These are phyloP conservation scores for Panus rudis DNA, from an alignment of 768 basidiomycete genomes.

Conservation along the genomic window DNA sequence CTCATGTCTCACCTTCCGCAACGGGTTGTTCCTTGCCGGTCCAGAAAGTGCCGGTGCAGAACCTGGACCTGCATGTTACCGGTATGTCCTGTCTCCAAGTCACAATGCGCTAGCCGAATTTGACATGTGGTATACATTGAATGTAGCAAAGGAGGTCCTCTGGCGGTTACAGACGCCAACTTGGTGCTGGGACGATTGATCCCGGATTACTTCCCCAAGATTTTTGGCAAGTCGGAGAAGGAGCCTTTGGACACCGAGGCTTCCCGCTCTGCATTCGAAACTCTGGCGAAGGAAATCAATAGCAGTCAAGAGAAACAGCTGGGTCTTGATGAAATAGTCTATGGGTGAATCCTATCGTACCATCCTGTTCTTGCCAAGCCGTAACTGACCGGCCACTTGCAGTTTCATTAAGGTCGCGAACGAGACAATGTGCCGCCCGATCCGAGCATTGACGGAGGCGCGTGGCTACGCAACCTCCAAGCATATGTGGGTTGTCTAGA, in stretches of 20 bases:
- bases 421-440: slow-evolving; percentile 93
- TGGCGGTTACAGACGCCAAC: slow-evolving; percentile 93
- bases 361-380: neutral
- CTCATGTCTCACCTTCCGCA: slow-evolving; percentile 80
- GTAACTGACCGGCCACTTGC: neutral
- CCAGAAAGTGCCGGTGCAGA: slow-evolving; percentile 92
- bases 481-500: slow-evolving; percentile 46
- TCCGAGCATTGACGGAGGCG: slow-evolving; percentile 86
- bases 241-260: slow-evolving; percentile 78
- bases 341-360: slow-evolving; percentile 46
- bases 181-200: slow-evolving; percentile 82
- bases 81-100: slow-evolving; percentile 36
- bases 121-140: too few relatives aligned
- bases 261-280: slow-evolving; percentile 59
- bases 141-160: slow-evolving; percentile 77
- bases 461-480: slow-evolving; percentile 76
- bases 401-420: slow-evolving; percentile 96
- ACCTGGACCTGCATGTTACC: slow-evolving; percentile 89
- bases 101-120: neutral
- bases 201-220: slow-evolving; percentile 90
- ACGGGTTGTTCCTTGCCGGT: slow-evolving; percentile 86
- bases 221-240: slow-evolving; percentile 85
- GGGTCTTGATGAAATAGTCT: slow-evolving; percentile 77
- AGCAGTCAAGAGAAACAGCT: slow-evolving; percentile 50
- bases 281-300: slow-evolving; percentile 66